Evolutionary conservation across 352 stramenopile species (phyloP).

Genomic region (Phytophthora tubulina): DNA sequence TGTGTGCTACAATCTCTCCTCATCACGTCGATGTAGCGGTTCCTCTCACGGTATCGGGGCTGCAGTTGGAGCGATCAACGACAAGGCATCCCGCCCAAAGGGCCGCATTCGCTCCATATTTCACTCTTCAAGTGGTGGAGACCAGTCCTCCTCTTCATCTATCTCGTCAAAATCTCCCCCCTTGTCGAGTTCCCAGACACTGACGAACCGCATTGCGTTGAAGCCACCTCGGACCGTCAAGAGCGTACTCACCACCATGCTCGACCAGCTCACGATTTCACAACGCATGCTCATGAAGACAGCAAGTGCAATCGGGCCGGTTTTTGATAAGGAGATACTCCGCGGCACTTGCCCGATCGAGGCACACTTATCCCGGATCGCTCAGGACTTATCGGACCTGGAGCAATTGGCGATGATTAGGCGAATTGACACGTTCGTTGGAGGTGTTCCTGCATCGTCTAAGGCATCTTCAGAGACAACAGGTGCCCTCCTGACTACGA

Average conservation of each 20-base stretch:
- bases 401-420: slow-evolving; percentile 83
- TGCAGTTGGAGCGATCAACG: slow-evolving; percentile 32
- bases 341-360: slow-evolving; percentile 76
- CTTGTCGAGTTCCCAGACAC: slow-evolving; percentile 34
- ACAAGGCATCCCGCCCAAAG: slow-evolving; percentile 49
- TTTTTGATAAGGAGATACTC: slow-evolving; percentile 83
- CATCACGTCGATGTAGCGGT: slow-evolving; percentile 66
- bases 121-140: slow-evolving; percentile 40
- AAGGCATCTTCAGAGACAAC: slow-evolving; percentile 25
- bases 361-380: slow-evolving; percentile 72
- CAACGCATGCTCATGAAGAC: slow-evolving; percentile 92
- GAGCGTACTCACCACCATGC: slow-evolving; percentile 82
- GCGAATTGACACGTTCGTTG: slow-evolving; percentile 81
- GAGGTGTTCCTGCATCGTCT: slow-evolving; percentile 53
- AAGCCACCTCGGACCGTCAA: slow-evolving; percentile 83
- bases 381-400: slow-evolving; percentile 75
- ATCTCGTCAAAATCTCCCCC: slow-evolving; percentile 20
- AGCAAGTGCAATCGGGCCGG: slow-evolving; percentile 77
- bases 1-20: slow-evolving; percentile 82
- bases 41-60: slow-evolving; percentile 53
- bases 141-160: slow-evolving; percentile 26
- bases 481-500: slow-evolving; percentile 19
- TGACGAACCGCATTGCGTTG: slow-evolving; percentile 79
- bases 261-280: slow-evolving; percentile 85
- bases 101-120: slow-evolving; percentile 74